Evolutionary conservation across 1,284 basidiomycete genomes (phyloP).

Genomic region (Hypsizygus ulmarius): DNA sequence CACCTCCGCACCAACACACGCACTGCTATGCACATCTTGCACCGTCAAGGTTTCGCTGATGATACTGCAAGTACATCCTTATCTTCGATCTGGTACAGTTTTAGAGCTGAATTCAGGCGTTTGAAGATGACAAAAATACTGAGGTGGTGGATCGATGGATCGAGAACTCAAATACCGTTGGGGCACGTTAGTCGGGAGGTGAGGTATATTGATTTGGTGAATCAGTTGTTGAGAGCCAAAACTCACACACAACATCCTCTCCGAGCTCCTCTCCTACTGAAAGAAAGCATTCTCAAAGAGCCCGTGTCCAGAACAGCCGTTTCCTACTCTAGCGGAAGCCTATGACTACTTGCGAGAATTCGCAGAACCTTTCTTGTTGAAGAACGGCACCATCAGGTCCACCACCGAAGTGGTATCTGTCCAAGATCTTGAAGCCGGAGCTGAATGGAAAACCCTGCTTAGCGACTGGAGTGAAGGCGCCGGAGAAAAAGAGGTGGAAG

Average conservation of each 20-base stretch:
- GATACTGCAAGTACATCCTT: no score
- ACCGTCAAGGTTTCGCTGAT: no score
- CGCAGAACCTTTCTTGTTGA: slow-evolving; percentile 33
- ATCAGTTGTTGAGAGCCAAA: no score
- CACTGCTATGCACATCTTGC: no score
- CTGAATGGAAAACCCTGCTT: background rate
- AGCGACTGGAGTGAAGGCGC: background rate
- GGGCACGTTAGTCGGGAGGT: no score
- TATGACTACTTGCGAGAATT: slow-evolving; percentile 39
- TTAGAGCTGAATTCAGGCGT: no score
- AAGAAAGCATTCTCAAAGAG: slow-evolving; percentile 33
- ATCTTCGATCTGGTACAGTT: no score
- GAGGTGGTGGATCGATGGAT: no score
- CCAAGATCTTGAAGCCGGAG: slow-evolving; percentile 26
- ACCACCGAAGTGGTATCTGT: slow-evolving; percentile 38
- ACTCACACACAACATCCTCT: slow-evolving; percentile 50
- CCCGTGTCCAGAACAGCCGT: slow-evolving; percentile 35
- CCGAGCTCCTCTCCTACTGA: slow-evolving; percentile 45
- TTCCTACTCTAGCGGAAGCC: slow-evolving; percentile 43
- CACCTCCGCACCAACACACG: no score
- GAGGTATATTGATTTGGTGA: no score
- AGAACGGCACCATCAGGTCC: slow-evolving; percentile 35
- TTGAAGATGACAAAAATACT: no score
- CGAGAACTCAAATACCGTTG: no score
- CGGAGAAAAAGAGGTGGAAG: slow-evolving; percentile 23